Percentiles rank a stretch among this genome's conserved stretches.
These are phyloP conservation scores for Cyclocybe cylindracea DNA, from an alignment of 768 basidiomycete species.

Conservation along the genomic window DNA sequence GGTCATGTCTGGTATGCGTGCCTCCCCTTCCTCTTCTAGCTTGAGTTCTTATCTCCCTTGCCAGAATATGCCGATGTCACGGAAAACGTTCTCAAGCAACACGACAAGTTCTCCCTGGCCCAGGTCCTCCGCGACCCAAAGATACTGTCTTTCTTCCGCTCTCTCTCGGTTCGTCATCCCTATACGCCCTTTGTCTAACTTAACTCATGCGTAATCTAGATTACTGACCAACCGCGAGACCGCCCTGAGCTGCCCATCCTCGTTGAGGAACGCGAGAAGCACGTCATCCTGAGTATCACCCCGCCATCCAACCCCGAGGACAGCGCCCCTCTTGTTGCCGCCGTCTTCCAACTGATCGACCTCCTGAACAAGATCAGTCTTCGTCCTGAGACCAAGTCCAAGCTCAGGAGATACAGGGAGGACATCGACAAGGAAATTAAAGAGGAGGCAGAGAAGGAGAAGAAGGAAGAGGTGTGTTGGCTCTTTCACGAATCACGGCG, in stretches of 20 bases:
- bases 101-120: slow-evolving; percentile 47
- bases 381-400: slow-evolving; percentile 80
- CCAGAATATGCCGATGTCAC: slow-evolving; percentile 85
- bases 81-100: slow-evolving; percentile 69
- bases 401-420: slow-evolving; percentile 74
- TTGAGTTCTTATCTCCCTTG: not conserved
- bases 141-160: slow-evolving; percentile 78
- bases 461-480: slow-evolving; percentile 63
- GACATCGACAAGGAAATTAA: slow-evolving; percentile 69
- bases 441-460: slow-evolving; percentile 65
- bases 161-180: slow-evolving; percentile 64
- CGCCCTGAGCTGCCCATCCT: slow-evolving; percentile 59
- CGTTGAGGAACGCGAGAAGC: slow-evolving; percentile 61
- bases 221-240: slow-evolving; percentile 83
- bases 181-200: not conserved
- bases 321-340: slow-evolving; percentile 60
- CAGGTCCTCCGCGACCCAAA: slow-evolving; percentile 64
- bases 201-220: slow-evolving; percentile 32
- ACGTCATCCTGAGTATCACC: slow-evolving; percentile 68
- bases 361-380: slow-evolving; percentile 56
- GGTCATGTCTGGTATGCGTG: slow-evolving; percentile 69
- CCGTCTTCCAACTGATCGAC: slow-evolving; percentile 79
- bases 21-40: not conserved
- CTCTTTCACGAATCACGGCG: not conserved
- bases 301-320: slow-evolving; percentile 54